Conservation (phyloP, 768 basidiomycete genomes). For the Russula vinacea region DNA sequence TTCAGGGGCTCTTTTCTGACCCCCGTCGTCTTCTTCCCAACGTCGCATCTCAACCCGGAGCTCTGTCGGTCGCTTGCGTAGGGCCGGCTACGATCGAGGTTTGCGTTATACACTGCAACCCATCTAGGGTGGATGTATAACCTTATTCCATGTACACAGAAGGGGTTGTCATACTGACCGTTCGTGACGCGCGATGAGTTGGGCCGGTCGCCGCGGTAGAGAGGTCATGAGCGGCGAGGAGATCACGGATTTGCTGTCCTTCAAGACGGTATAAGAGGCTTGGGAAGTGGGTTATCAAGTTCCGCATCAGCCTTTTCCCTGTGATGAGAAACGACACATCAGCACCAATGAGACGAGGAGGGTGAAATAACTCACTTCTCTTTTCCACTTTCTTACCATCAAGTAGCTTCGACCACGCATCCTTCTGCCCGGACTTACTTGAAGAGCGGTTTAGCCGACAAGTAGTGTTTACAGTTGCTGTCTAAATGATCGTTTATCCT, state of each 20-base stretch:
- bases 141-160: not conserved
- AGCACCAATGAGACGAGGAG: not conserved
- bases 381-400: conserved; percentile 24
- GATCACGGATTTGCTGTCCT: conserved; percentile 30
- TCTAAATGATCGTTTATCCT: conserved; percentile 40
- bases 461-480: conserved; percentile 33
- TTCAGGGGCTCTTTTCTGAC: conserved; percentile 20
- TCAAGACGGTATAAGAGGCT: conserved; percentile 34
- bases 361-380: conserved; percentile 20
- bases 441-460: conserved; percentile 12
- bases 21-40: conserved; percentile 31
- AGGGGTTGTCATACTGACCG: conserved; percentile 22
- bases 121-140: conserved; percentile 26
- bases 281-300: conserved; percentile 25
- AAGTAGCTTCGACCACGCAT: conserved; percentile 29
- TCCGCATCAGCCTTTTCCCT: conserved; percentile 11
- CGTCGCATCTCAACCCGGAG: conserved; percentile 29
- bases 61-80: conserved; percentile 21
- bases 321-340: not conserved
- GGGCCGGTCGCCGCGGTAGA: conserved; percentile 30
- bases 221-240: conserved; percentile 30
- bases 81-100: conserved; percentile 30
- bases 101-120: conserved; percentile 34
- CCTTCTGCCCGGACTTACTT: conserved; percentile 24
- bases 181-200: conserved; percentile 32